Base-by-base conservation (phyloP, 148 eudicot genomes). In the Diospyros kaki region DNA sequence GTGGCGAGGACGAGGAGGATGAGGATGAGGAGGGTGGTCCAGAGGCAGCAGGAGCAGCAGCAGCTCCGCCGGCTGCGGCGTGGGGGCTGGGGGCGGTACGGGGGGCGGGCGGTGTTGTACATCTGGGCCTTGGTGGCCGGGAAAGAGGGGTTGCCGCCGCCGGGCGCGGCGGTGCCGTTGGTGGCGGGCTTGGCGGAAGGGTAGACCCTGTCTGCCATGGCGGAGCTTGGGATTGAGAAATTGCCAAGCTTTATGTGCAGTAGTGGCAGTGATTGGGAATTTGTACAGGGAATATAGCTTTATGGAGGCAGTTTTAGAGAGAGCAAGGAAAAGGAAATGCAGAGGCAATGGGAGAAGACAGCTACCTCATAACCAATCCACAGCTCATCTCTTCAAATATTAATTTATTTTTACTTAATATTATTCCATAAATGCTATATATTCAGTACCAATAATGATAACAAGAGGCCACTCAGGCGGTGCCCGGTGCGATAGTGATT, bases 1-100 rank as follows among this genome's bases (percentile, higher is more conserved):
- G 89, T 86, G 54, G 83, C 90, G 55, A 87, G 83, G 42, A 83
- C 44, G 82, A 91, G 39, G 73, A 92, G n/a, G 77, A 75, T 3
- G 73, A 79, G n/a, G 77, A 85, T 40, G 39, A 71, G 4, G 76
- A 88, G 62, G 58, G 76, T 74, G 39, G 73, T 64, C 75, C 81
- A 89, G 13, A 89, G 81, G 74, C 85, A 81, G 77, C 82, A 79
- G 17, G 81, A 50, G 78, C 87, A 83, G 64, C 84, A 81, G 80
- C 83, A 79, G 73, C 79, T 71, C 46, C 87, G 80, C 67, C 76
- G 78, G 72, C 85, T 71, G 10, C 72, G 79, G 66, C 64, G 81
- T 2, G 85, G 86, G 5, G 90, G 85, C 2, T 53, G 71, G 0
- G 87, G 93, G 15, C 88, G 88, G 78, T 83, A 84, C 17, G 73